Base-by-base conservation (phyloP, 306 rosid species). In the Vicia faba region DNA sequence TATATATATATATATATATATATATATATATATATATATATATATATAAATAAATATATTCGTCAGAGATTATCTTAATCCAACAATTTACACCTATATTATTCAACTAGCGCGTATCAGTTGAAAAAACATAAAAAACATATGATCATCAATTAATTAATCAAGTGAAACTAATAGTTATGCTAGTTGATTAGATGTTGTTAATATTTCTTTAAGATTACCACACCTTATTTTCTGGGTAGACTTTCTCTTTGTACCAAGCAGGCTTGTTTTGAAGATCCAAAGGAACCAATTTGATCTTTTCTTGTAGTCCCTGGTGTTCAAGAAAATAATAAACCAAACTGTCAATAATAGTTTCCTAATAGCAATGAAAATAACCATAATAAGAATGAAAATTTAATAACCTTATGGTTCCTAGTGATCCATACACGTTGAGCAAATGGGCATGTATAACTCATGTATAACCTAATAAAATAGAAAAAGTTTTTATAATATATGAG, bases 361-460 rank as follows among this genome's bases (percentile, higher is more conserved):
- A 20, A 56, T 12, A n/a, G 12, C 11, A 12, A n/a, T n/a, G 36
- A 31, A 15, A 14, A 31, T 4, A 33, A 58, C 13, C 43, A 58
- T 58, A 31, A 31, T 9, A 58, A 58, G 7, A 12, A 58, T 58
- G 1, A 10, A 20, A 20, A 51, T 51, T 51, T 4, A 28, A 56
- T 5, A 35, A 89, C 96, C 91, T 85, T 89, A 7, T 74, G 80
- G 36, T 89, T 89, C 80, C 89, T 80, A 33, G 86, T 67, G 80
- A 89, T 83, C 96, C 96, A 89, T 51, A 50, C 83, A 10, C 91
- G 87, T 68, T 89, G 95, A 7, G 89, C 95, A 83, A 31, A 89
- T 13, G 95, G 95, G 62, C 95, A 87, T 0, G 61, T 0, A 49
- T 79, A 85, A 66, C 29, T 55, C 33, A 58, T 74, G 68, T 89